Evolutionary conservation across 202 grass and related monocot genomes (phyloP).

Genomic region (Setaria viridis): DNA sequence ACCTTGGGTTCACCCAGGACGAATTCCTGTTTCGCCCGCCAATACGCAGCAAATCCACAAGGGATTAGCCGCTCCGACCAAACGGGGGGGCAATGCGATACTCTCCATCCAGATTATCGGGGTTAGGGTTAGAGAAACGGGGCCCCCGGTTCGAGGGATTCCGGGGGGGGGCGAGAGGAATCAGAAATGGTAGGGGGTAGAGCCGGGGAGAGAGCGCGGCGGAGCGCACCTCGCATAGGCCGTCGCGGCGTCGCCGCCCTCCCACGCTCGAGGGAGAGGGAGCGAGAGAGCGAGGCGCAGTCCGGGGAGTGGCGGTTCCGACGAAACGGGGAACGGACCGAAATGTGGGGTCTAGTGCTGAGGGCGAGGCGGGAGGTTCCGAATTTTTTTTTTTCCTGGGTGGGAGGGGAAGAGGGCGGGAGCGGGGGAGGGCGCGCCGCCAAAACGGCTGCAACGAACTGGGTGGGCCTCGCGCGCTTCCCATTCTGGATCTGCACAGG

Average conservation of each 20-base stretch:
- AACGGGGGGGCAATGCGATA: not conserved
- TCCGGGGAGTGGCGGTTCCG: not conserved
- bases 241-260: not conserved
- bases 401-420: not conserved
- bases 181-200: not conserved
- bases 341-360: not conserved
- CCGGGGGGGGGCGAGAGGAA: not conserved
- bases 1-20: not conserved
- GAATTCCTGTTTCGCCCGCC: not conserved
- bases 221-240: not conserved
- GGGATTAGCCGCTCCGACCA: not conserved
- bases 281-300: not conserved
- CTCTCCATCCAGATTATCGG: not conserved
- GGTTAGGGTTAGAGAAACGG: conserved; percentile 1
- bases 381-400: not conserved
- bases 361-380: not conserved
- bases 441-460: not conserved
- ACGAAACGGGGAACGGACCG: not conserved
- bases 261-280: not conserved
- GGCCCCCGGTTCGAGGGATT: not conserved
- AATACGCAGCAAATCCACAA: not conserved
- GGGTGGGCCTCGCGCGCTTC: not conserved
- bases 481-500: too few species aligned
- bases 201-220: not conserved
- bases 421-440: not conserved